Base-by-base conservation (phyloP, 768 basidiomycete genomes). In the Galerina marginata region DNA sequence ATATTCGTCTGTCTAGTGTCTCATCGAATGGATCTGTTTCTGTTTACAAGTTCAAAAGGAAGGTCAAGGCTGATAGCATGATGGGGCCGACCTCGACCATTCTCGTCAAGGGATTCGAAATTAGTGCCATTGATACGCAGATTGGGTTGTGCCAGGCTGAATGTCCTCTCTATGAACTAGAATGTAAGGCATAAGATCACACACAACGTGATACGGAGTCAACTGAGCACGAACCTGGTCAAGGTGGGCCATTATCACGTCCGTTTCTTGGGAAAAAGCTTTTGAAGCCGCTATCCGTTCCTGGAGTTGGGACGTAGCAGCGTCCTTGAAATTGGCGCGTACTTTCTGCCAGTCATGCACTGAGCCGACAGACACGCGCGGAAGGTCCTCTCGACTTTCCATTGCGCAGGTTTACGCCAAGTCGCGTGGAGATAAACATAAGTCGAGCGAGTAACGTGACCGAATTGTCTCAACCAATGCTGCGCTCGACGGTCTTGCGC, bases 21-120 rank as follows among this genome's bases (percentile, higher is more conserved):
- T 96, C 93, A 67, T 96, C 93, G 71, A 95, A 96, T 2, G 86
- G 82, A 67, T 95, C 92, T 65, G 86, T 85, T 45, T 87, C 87
- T 89, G 62, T 23, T n/a, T 51, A 14, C 16, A 11, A 40, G 14
- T 39, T 48, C 9, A 52, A 25, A 38, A 25, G 52, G 3, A 33
- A 4, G 25, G 14, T 10, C 33, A 2, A 46, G 16, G 23, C 53
- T 42, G 26, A 42, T 25, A 36, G 54, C 26, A 44, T 4, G 20
- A 7, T 26, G 14, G 9, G 39, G 26, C 74, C 54, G 52, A 86
- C 89, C 84, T 66, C 83, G 80, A 60, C 83, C 84, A 50, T 81
- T 79, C 16, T 81, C 77, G 20, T 82, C 80, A n/a, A 87, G 74
- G 4, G 86, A 81, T 66, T 91, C 91, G 62, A 86, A 85, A 61